Evolutionary conservation across 208 protist species (phyloP), one percentile per base, ranked within the genome.

Genomic region (Trypanosoma lewisi): DNA sequence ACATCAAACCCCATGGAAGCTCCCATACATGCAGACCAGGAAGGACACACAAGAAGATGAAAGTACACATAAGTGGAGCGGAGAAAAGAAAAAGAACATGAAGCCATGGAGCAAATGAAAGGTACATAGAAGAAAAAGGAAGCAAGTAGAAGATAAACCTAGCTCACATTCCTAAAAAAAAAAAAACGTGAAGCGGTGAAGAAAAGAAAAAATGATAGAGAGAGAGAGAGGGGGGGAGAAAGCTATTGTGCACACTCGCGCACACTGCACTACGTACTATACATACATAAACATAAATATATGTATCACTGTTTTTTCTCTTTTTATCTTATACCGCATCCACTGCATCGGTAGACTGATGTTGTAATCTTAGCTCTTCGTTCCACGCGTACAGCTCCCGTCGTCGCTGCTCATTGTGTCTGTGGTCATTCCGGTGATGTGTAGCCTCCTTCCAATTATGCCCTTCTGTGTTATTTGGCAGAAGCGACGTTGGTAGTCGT

Each of bases 351-450:
- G 14, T 50, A 41, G 2, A 55, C 56, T 82, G 73, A 23, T 79
- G 70, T 61, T 77, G 51, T 25, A 62, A 31, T 0, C 76, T 64
- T 63, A 86, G 55, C 42, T 75, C 39, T 44, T 79, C 75, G 56
- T 94, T 94, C 84, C 87, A 94, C 25, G 83, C 87, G 61, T 94
- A 94, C 16, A 94, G 51, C 61, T 94, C 83, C 12, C 83, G 76
- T 17, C 87, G 65, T 2, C 82, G 76, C 39, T 74, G 82, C 23
- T 85, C 83, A 53, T 50, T 50, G 45, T 2, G 21, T 14, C 2
- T 14, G 14, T 44, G 39, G 14, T 44, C 39, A 44, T 5, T n/a
- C 39, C 39, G 6, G 2, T 4, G 11, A 3, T 44, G 39, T 44
- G 39, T 14, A 4, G 39, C 19, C 39, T 44, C 39, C 39, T 44